Conservation (phyloP, 495 filamentous ascomycete species). For the Aspergillus coremiiformis region DNA sequence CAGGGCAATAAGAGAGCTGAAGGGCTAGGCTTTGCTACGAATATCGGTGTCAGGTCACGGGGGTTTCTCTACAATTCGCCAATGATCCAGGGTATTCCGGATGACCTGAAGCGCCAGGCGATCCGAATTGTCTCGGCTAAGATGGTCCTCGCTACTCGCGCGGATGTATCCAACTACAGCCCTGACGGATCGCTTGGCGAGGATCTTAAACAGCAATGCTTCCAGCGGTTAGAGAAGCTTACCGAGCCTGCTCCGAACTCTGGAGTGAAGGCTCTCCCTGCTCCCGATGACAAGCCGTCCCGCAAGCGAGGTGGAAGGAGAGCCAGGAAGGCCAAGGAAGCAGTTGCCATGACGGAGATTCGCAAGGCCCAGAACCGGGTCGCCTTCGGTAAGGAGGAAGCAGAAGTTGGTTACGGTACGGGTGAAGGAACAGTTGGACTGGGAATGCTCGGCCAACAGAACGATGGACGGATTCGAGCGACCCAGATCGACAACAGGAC, state of each 20-base stretch:
- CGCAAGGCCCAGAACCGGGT: constrained; percentile 95
- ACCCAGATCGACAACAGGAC: constrained; percentile 91
- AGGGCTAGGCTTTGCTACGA: constrained; percentile 83
- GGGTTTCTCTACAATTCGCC: constrained; percentile 90
- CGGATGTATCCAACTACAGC: constrained; percentile 77
- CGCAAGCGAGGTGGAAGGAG: constrained; percentile 88
- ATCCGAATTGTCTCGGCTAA: constrained; percentile 95
- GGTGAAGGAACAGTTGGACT: constrained; percentile 82
- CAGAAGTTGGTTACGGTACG: constrained; percentile 85
- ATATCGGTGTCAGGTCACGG: constrained; percentile 84
- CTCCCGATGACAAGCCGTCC: constrained; percentile 91
- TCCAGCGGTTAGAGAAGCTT: constrained; percentile 86
- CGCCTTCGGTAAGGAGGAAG: constrained; percentile 93
- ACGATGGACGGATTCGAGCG: constrained; percentile 79
- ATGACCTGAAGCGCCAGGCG: constrained; percentile 84
- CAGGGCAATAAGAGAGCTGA: constrained; percentile 82
- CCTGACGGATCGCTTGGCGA: constrained; percentile 78
- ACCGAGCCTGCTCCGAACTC: constrained; percentile 91
- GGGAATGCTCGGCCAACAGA: constrained; percentile 87
- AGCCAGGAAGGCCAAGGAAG: constrained; percentile 93
- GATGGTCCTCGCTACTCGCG: constrained; percentile 80
- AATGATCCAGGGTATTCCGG: constrained; percentile 74
- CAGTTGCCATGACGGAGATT: constrained; percentile 92
- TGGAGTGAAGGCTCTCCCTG: constrained; percentile 78
- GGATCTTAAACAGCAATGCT: constrained; percentile 73